Evolutionary conservation across 2,329 filamentous ascomycete genomes (phyloP).

Genomic region (Penicillium sp.): DNA sequence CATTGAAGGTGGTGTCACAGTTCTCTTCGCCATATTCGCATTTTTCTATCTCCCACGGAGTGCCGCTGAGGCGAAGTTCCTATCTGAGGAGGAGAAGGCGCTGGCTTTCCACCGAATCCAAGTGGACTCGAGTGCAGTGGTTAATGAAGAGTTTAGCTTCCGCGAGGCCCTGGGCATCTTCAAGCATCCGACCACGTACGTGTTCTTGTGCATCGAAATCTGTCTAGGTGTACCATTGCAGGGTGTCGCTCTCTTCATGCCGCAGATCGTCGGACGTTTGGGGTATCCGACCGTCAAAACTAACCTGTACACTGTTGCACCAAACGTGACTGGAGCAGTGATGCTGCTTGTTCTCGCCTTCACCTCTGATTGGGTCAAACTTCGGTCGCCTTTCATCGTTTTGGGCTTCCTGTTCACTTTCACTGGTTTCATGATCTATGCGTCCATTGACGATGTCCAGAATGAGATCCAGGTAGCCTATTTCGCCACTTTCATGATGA

Average conservation of each 20-base stretch:
- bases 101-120: conserved; percentile 73
- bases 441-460: conserved; percentile 64
- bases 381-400: conserved; percentile 72
- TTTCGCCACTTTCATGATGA: conserved; percentile 79
- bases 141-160: conserved; percentile 57
- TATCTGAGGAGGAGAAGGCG: conserved; percentile 63
- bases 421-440: conserved; percentile 75
- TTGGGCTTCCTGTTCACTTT: conserved; percentile 73
- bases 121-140: conserved; percentile 67
- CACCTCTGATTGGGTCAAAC: conserved; percentile 62
- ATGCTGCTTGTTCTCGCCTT: conserved; percentile 74
- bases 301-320: conserved; percentile 78
- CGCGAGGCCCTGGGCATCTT: conserved; percentile 55
- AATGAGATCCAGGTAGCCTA: conserved; percentile 66
- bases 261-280: conserved; percentile 56
- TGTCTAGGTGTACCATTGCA: conserved; percentile 61
- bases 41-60: conserved; percentile 68
- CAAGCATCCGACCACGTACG: conserved; percentile 54
- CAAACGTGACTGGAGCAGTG: conserved; percentile 70
- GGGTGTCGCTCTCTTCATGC: conserved; percentile 57
- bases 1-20: conserved; percentile 59
- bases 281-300: conserved; percentile 61
- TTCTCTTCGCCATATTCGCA: conserved; percentile 63
- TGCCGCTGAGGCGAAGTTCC: conserved; percentile 63
- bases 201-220: conserved; percentile 57